Evolutionary conservation across 176 grass and related monocot genomes (phyloP).

Genomic region (Saccharum spontaneum): DNA sequence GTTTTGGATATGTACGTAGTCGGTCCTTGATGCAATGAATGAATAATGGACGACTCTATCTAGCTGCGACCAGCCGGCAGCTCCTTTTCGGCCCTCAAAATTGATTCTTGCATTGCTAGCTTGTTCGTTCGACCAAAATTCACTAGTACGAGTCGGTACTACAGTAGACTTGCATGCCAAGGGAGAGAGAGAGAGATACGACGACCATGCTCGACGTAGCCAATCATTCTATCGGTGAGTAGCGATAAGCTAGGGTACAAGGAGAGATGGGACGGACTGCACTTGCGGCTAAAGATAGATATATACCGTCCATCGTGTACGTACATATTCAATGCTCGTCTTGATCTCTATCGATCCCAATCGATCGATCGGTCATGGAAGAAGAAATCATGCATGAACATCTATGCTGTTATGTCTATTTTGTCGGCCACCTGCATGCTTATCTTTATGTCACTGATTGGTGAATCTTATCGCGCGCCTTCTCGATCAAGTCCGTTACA

Average conservation of each 20-base stretch:
- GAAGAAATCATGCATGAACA: conserved; percentile 10
- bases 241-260: too few species aligned
- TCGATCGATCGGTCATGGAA: conserved; percentile 9
- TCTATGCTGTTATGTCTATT: neutral
- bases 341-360: conserved; percentile 6
- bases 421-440: conserved; percentile 11
- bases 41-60: conserved; percentile 15
- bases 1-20: conserved; percentile 35
- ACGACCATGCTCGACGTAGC: conserved; percentile 15
- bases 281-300: conserved; percentile 32
- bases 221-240: conserved; percentile 31
- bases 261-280: conserved; percentile 42
- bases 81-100: conserved; percentile 40
- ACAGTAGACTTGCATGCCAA: neutral
- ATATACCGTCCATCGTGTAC: too few species aligned
- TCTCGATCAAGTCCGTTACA: conserved; percentile 28
- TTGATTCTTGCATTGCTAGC: neutral
- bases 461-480: conserved; percentile 51
- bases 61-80: conserved; percentile 1
- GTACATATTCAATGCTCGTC: neutral
- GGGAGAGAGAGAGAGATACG: neutral
- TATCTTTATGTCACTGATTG: conserved; percentile 54
- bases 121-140: neutral
- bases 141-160: neutral
- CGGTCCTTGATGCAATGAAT: conserved; percentile 23